These are phyloP conservation scores for Guyanaporus albipodus DNA, from an alignment of 768 basidiomycete genomes.

Conservation along the genomic window DNA sequence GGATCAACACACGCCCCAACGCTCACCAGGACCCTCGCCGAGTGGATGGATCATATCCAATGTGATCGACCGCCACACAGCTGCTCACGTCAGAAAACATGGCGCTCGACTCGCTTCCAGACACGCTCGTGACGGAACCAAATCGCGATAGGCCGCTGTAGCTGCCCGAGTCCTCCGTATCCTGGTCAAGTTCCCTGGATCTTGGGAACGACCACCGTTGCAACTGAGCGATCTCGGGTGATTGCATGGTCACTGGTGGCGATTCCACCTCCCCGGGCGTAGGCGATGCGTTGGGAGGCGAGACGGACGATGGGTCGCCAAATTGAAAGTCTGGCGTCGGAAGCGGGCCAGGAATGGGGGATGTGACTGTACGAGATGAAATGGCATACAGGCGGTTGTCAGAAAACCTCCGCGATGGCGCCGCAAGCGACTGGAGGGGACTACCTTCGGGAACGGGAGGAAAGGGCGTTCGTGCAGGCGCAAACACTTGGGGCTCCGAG, in stretches of 20 bases:
- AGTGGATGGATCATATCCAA: slow-evolving; percentile 31
- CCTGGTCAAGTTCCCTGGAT: slow-evolving; percentile 40
- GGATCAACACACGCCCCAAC: slow-evolving; percentile 2
- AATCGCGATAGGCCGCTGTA: slow-evolving; percentile 50
- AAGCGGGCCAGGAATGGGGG: slow-evolving; percentile 50
- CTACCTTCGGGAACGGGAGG: slow-evolving; percentile 25
- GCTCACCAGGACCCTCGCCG: slow-evolving; percentile 33
- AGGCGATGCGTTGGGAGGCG: slow-evolving; percentile 45
- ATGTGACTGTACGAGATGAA: slow-evolving; percentile 45
- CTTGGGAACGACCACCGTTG: slow-evolving; percentile 44
- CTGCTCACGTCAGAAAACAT: slow-evolving; percentile 45
- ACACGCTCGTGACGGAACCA: slow-evolving; percentile 56
- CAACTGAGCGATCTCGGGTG: slow-evolving; percentile 42
- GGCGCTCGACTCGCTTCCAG: slow-evolving; percentile 56
- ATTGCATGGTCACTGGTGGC: slow-evolving; percentile 25
- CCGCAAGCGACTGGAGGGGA: slow-evolving; percentile 7
- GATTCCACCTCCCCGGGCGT: slow-evolving; percentile 43
- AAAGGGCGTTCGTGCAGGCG: slow-evolving; percentile 39
- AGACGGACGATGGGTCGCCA: slow-evolving; percentile 49
- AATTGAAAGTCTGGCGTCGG: slow-evolving; percentile 63
- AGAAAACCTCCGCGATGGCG: slow-evolving; percentile 28
- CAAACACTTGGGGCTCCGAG: slow-evolving; percentile 33
- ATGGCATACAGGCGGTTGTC: slow-evolving; percentile 49
- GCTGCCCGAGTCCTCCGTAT: slow-evolving; percentile 49
- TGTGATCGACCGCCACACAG: slow-evolving; percentile 30